These are phyloP conservation scores for Ascochyta viciae-villosae DNA, from an alignment of 2,329 filamentous ascomycete genomes.

Conservation along the genomic window DNA sequence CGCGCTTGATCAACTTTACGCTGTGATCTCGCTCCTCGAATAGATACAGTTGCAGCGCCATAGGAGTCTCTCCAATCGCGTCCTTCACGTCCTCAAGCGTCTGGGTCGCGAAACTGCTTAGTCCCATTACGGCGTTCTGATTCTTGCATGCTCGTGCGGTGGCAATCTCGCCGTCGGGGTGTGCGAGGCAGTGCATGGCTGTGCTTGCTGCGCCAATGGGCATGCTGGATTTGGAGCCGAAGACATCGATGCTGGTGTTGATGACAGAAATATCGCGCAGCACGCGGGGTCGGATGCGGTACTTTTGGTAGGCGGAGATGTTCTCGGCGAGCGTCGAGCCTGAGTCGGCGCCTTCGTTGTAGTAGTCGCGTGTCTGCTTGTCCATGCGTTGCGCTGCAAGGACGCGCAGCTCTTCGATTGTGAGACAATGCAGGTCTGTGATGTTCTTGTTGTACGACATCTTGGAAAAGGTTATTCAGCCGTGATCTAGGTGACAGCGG, in stretches of 20 bases:
- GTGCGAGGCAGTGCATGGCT: conserved; percentile 54
- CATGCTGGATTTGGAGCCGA: conserved; percentile 34
- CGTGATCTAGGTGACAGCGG: background rate
- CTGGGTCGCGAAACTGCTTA: conserved; percentile 51
- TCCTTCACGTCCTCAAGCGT: conserved; percentile 56
- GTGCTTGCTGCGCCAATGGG: conserved; percentile 54
- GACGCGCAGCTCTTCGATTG: conserved; percentile 34
- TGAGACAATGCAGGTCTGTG: conserved; percentile 37
- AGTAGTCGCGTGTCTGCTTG: conserved; percentile 41
- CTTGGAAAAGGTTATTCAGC: background rate
- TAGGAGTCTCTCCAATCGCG: conserved; percentile 46
- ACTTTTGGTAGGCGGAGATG: conserved; percentile 38
- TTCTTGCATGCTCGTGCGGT: conserved; percentile 51
- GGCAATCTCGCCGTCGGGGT: conserved; percentile 54
- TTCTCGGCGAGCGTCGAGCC: conserved; percentile 37
- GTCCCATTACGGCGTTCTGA: conserved; percentile 47
- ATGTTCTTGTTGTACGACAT: conserved; percentile 23
- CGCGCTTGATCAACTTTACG: conserved; percentile 29
- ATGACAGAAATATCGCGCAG: conserved; percentile 50
- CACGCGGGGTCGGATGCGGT: conserved; percentile 45
- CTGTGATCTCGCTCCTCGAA: conserved; percentile 38
- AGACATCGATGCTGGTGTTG: conserved; percentile 42
- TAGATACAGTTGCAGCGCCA: conserved; percentile 54
- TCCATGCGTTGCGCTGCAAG: conserved; percentile 39
- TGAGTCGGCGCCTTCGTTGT: conserved; percentile 36